Conservation (phyloP, 768 basidiomycete species). For the Symmetrospora coprosmae region DNA sequence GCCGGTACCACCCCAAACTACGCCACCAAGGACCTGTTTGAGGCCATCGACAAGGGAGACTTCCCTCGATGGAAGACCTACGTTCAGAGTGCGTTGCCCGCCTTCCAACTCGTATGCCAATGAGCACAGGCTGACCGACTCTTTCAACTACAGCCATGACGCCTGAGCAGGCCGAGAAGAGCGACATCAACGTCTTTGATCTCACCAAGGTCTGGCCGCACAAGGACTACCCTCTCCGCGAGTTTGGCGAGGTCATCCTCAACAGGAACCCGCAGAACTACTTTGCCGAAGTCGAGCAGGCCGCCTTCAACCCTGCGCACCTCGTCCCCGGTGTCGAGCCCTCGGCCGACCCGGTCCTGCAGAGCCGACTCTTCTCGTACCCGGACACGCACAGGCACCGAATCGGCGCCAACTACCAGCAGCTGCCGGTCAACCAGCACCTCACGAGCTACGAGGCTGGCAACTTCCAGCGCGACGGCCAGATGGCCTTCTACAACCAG, state of each 20-base stretch:
- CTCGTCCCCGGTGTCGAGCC: conserved; percentile 76
- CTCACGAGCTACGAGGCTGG: conserved; percentile 38
- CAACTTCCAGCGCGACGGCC: conserved; percentile 88
- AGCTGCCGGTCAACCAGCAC: conserved; percentile 63
- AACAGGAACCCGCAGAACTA: conserved; percentile 40
- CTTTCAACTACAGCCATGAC: conserved; percentile 49
- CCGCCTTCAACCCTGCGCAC: conserved; percentile 79
- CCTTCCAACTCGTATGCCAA: too few relatives aligned
- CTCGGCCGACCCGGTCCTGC: conserved; percentile 79
- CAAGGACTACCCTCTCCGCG: conserved; percentile 38
- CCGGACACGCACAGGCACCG: conserved; percentile 40
- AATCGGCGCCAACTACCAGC: conserved; percentile 43
- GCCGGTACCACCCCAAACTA: conserved; percentile 48
- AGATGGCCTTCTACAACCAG: conserved; percentile 47
- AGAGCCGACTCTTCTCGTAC: conserved; percentile 90
- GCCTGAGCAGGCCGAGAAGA: conserved; percentile 71
- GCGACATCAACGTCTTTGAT: conserved; percentile 71
- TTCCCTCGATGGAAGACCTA: conserved; percentile 37
- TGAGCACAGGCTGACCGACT: not conserved
- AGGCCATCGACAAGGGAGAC: conserved; percentile 40
- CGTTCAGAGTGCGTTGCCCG: conserved; percentile 48
- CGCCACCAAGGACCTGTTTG: conserved; percentile 39
- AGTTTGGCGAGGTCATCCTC: conserved; percentile 38
- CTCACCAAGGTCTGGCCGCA: conserved; percentile 52
- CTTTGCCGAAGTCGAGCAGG: conserved; percentile 40